Base-by-base conservation (phyloP, 139 green algal species). In the Diplosphaera chodatii region DNA sequence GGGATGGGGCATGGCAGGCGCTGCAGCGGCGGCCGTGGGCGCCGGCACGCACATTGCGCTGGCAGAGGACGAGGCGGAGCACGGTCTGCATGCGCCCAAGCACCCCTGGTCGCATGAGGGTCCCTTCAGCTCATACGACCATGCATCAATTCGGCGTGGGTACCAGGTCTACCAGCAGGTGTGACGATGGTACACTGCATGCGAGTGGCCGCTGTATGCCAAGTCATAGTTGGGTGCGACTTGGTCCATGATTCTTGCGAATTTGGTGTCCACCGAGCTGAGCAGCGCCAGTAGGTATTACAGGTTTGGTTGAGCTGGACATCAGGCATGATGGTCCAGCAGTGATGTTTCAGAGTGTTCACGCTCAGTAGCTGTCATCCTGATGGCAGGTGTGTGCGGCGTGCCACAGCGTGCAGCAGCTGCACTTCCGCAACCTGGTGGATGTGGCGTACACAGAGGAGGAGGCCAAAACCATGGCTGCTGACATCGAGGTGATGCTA, bases 401-500 rank as follows among this genome's bases (percentile, higher is more conserved):
- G 0, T 99, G 95, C 86, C 95, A 99, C 85, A 93, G 82, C 66
- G 71, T 99, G 77, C 75, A 96, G 74, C 85, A 90, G 63, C 78
- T 99, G 34, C 89, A 97, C 77, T 99, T 90, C 83, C 90, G 95
- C 70, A 83, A 99, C 76, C 85, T 99, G 65, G 90, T 99, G 66
- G 95, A 90, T 13, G 95, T 98, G 40, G 78, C 75, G 29, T 98
- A 98, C 86, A 98, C 94, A 21, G 95, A 99, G 84, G 94, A 97
- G 55, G 95, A 99, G 86, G 91, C 82, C 20, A 99, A 99, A 85
- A 84, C 85, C 33, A 83, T 98, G 78, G 94, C 94, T 20, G 80
- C 85, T 31, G 90, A 99, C 70, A 67, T 33, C 29, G 13, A 33
- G 63, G 16, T 34, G n/a, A n/a, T n/a, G n/a, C n/a, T n/a, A n/a